phyloP scores from a whole-genome alignment of 768 basidiomycete genomes.

The Tulasnella sp. region DNA sequence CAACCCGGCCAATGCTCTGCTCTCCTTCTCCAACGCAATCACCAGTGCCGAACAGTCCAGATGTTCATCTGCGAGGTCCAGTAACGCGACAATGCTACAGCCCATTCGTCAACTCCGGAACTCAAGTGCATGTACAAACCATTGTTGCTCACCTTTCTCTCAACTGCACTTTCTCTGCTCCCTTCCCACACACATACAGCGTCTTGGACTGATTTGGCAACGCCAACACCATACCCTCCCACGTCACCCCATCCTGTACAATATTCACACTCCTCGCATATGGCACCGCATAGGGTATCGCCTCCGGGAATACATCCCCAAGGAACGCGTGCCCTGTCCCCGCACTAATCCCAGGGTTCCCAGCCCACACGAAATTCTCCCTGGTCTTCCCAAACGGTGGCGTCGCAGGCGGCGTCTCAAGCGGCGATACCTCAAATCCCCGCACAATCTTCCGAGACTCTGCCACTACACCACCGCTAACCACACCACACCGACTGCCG shows the following conservation, averaged over 20 bases:
- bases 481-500: too few species aligned
- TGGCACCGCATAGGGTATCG: constrained; percentile 52
- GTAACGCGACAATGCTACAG: constrained; percentile 64
- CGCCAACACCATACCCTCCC: constrained; percentile 68
- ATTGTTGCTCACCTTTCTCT: constrained; percentile 59
- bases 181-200: constrained; percentile 76
- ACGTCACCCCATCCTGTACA: constrained; percentile 50
- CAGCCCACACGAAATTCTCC: not conserved
- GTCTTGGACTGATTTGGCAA: constrained; percentile 50
- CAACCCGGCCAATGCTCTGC: constrained; percentile 53
- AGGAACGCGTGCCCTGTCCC: constrained; percentile 67
- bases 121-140: constrained; percentile 13
- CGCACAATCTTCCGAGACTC: constrained; percentile 2
- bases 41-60: constrained; percentile 65
- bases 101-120: not conserved
- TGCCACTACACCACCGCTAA: too few species aligned
- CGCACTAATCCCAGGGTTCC: constrained; percentile 34
- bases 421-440: constrained; percentile 23
- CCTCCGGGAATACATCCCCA: constrained; percentile 60
- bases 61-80: constrained; percentile 79
- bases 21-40: constrained; percentile 65
- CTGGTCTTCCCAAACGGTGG: constrained; percentile 57
- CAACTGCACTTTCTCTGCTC: constrained; percentile 61
- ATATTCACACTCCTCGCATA: constrained; percentile 65
- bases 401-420: constrained; percentile 65